Evolutionary conservation across 768 basidiomycete genomes (phyloP), one percentile per base, ranked within the genome.

Genomic region (Rhizopogon vinicolor): DNA sequence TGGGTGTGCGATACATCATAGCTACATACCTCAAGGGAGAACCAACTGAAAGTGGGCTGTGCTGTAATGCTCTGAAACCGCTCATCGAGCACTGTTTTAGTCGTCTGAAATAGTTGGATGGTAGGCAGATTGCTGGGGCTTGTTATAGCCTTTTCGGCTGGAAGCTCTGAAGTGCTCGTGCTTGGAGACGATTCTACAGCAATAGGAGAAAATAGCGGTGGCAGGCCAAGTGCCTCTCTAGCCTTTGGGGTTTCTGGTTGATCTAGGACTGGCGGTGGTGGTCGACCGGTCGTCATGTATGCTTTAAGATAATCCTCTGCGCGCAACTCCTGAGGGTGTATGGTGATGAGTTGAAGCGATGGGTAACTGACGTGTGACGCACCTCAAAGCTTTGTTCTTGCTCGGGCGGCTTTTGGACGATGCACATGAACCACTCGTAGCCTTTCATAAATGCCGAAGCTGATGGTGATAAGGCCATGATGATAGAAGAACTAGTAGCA

Each of bases 271-370:
- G 83, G 81, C 14, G 51, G 61, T 3, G 85, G 85, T 5, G 79
- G 74, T 41, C 68, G 62, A 14, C 79, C 76, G 0, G 80, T 81
- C 0, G 74, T 58, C 29, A 60, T 64, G 60, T 81, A 85, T 0
- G 79, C 74, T 19, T 65, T 67, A 29, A 83, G 58, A 59, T 87
- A 87, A 63, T 85, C 84, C 39, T 75, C 69, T 5, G 76, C 59
- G 40, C 85, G 79, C 25, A 75, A 67, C 72, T 86, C 85, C 85
- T 86, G 58, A 39, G 28, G 9, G 41, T 45, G n/a, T 46, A 51
- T 9, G 3, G 22, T 33, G 9, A 19, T 41, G 19, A 22, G 37
- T 4, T 3, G n/a, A 6, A 1, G 18, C 45, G 14, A 39, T 9
- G 10, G 6, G 1, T 19, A 2, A 52, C 14, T 6, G 0, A 3